Conservation (phyloP, 352 stramenopile genomes). For the Globisporangium mamillatum region DNA sequence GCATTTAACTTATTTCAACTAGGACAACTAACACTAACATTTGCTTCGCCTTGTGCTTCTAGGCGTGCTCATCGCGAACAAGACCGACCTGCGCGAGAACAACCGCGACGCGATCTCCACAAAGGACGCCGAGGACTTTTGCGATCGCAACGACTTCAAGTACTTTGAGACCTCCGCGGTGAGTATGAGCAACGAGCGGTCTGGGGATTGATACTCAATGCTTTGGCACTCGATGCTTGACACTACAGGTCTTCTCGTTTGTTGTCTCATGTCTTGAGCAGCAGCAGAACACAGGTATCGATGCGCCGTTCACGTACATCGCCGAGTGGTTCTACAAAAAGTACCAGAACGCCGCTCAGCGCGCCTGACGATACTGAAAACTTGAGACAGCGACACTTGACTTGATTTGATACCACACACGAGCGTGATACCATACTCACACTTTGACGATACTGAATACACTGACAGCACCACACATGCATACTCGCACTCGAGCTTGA, state of each 20-base stretch:
- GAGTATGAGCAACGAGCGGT: constrained; percentile 3
- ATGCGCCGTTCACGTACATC: constrained; percentile 76
- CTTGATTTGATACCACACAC: background rate
- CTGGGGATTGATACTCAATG: background rate
- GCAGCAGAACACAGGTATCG: constrained; percentile 73
- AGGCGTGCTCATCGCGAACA: constrained; percentile 77
- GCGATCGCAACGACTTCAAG: constrained; percentile 73
- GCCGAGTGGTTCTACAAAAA: constrained; percentile 85
- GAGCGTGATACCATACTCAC: background rate
- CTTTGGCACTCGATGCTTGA: constrained; percentile 9
- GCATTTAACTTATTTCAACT: background rate
- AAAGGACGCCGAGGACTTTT: constrained; percentile 72
- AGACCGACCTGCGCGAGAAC: constrained; percentile 72
- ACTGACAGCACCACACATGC: background rate
- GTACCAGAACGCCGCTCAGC: constrained; percentile 66
- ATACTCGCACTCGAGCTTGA: background rate
- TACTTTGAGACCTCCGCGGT: constrained; percentile 83
- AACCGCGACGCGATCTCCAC: constrained; percentile 69
- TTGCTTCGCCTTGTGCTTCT: background rate
- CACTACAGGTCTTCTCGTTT: background rate
- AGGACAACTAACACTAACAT: background rate
- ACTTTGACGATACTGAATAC: background rate
- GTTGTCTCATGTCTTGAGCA: constrained; percentile 15
- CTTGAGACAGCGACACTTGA: background rate
- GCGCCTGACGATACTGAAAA: constrained; percentile 25